These are phyloP conservation scores for Solanum hybrid DNA, from an alignment of 305 asterid species.

Conservation along the genomic window DNA sequence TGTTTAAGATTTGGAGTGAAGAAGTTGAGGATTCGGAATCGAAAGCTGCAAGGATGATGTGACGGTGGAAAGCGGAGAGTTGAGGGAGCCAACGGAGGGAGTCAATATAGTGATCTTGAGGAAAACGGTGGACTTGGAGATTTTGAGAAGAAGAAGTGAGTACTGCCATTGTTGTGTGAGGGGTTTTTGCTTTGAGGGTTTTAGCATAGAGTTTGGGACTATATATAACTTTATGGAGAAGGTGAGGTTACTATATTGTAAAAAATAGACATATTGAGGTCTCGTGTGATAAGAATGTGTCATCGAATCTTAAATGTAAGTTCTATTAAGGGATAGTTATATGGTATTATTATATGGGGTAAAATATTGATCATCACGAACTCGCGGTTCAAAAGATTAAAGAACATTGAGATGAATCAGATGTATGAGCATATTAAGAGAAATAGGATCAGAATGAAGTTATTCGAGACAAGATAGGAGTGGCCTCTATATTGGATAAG, in stretches of 20 bases:
- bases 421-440: neutral
- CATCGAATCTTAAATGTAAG: neutral
- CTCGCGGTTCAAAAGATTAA: too few species aligned
- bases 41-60: conserved; percentile 52
- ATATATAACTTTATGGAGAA: neutral
- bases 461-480: neutral
- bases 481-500: neutral
- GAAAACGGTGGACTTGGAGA: conserved; percentile 41
- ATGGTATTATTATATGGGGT: neutral
- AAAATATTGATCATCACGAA: neutral
- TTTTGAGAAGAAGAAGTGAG: conserved; percentile 16
- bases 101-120: conserved; percentile 55
- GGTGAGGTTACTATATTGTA: neutral
- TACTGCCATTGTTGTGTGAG: conserved; percentile 10
- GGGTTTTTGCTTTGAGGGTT: conserved; percentile 5
- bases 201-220: neutral
- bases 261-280: neutral
- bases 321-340: neutral
- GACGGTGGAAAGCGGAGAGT: conserved; percentile 64
- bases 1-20: conserved; percentile 42
- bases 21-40: conserved; percentile 47
- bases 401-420: neutral
- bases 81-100: conserved; percentile 79
- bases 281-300: neutral
- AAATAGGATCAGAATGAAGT: neutral